Percentiles rank a stretch among this genome's conserved stretches.
phyloP scores from a whole-genome alignment of 805 yeast genomes.

The Lipomyces yamadae region DNA sequence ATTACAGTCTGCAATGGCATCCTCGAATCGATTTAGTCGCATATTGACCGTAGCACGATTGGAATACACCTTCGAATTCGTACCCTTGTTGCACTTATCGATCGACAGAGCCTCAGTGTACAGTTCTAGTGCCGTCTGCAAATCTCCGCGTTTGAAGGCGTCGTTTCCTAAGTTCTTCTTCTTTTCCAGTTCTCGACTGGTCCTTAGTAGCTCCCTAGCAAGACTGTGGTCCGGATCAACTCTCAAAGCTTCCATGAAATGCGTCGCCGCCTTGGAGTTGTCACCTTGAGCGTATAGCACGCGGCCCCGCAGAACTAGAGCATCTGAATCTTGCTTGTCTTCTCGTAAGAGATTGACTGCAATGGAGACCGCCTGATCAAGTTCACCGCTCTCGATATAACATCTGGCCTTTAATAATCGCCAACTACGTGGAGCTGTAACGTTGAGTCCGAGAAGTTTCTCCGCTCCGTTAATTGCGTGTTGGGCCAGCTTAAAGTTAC shows the following conservation, averaged over 20 bases:
- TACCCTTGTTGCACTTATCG: slow-evolving; percentile 60
- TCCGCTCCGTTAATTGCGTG: slow-evolving; percentile 49
- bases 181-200: slow-evolving; percentile 45
- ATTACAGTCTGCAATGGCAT: slow-evolving; percentile 76
- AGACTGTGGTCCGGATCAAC: slow-evolving; percentile 49
- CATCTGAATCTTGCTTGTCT: slow-evolving; percentile 48
- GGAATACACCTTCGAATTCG: slow-evolving; percentile 58
- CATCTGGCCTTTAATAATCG: slow-evolving; percentile 44
- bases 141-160: slow-evolving; percentile 68
- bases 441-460: slow-evolving; percentile 46
- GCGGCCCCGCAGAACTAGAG: slow-evolving; percentile 48
- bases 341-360: slow-evolving; percentile 47
- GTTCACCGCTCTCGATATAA: slow-evolving; percentile 41
- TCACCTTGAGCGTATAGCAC: slow-evolving; percentile 49
- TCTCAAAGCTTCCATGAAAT: slow-evolving; percentile 49
- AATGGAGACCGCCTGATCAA: slow-evolving; percentile 47
- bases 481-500: slow-evolving; percentile 44
- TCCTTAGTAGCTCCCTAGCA: slow-evolving; percentile 46
- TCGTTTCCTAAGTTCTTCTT: slow-evolving; percentile 64
- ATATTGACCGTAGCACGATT: slow-evolving; percentile 89
- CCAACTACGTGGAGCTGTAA: slow-evolving; percentile 47
- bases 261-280: slow-evolving; percentile 46
- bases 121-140: slow-evolving; percentile 63
- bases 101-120: slow-evolving; percentile 78
- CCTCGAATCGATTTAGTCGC: slow-evolving; percentile 76